Percentiles rank a stretch among this genome's conserved stretches.
phyloP scores from a whole-genome alignment of 805 yeast genomes.

The Peterozyma toletana region DNA sequence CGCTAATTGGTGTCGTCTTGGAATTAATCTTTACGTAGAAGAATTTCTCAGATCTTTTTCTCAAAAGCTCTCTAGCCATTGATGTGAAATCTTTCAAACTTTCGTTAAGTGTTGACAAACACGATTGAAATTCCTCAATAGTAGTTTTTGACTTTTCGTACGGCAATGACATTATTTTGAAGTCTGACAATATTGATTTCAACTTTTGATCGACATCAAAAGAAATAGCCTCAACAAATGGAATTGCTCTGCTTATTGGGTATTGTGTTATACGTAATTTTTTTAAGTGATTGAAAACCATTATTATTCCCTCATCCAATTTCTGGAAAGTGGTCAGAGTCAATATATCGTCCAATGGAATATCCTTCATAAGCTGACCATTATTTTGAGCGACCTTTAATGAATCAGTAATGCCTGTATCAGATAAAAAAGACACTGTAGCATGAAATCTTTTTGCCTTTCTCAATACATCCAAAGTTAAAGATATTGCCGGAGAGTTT shows the following conservation, averaged over 20 bases:
- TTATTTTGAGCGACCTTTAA: slow-evolving; percentile 43
- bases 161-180: slow-evolving; percentile 36
- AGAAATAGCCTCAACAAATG: slow-evolving; percentile 59
- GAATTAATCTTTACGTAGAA: slow-evolving; percentile 56
- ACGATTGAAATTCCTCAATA: slow-evolving; percentile 20
- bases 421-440: slow-evolving; percentile 64
- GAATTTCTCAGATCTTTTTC: slow-evolving; percentile 69
- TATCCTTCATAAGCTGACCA: slow-evolving; percentile 57
- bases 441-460: slow-evolving; percentile 76
- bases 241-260: slow-evolving; percentile 58
- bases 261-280: slow-evolving; percentile 52
- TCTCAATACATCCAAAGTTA: slow-evolving; percentile 54
- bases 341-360: slow-evolving; percentile 57
- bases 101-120: slow-evolving; percentile 50
- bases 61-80: slow-evolving; percentile 63
- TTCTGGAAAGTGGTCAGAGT: slow-evolving; percentile 37
- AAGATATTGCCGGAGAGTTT: slow-evolving; percentile 39
- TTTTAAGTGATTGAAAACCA: slow-evolving; percentile 56
- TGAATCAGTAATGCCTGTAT: slow-evolving; percentile 58
- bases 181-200: slow-evolving; percentile 24
- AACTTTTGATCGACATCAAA: slow-evolving; percentile 45
- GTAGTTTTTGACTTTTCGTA: slow-evolving; percentile 30
- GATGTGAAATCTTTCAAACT: slow-evolving; percentile 56
- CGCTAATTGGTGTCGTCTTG: slow-evolving; percentile 29
- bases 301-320: slow-evolving; percentile 35